Percentiles rank a stretch among this genome's conserved stretches.
These are phyloP conservation scores for Verticillium klebahnii DNA, from an alignment of 2,329 filamentous ascomycete species.

Conservation along the genomic window DNA sequence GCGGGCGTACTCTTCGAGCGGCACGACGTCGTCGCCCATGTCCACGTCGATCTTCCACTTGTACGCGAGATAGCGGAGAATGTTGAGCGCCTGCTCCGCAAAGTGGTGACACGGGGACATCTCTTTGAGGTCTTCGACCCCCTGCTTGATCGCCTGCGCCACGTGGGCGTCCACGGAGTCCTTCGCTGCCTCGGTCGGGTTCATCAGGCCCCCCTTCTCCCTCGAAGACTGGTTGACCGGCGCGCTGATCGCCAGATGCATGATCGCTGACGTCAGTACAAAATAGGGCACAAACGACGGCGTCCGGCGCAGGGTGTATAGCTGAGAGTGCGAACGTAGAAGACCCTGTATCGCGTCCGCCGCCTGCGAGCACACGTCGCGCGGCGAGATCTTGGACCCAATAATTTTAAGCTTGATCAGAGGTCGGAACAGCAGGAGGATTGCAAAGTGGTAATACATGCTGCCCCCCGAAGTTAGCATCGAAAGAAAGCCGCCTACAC, in stretches of 20 bases:
- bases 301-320: constrained; percentile 54
- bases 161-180: constrained; percentile 33
- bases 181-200: constrained; percentile 16
- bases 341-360: constrained; percentile 56
- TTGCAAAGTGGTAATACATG: constrained; percentile 68
- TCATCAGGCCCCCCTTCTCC: neutral
- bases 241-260: constrained; percentile 52
- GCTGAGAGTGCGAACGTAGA: constrained; percentile 50
- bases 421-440: constrained; percentile 70
- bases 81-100: constrained; percentile 56
- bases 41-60: constrained; percentile 56
- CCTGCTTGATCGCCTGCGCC: constrained; percentile 42
- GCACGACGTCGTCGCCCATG: constrained; percentile 21
- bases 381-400: constrained; percentile 57
- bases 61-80: constrained; percentile 51
- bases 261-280: constrained; percentile 56
- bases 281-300: constrained; percentile 60
- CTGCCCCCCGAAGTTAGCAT: constrained; percentile 26
- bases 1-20: constrained; percentile 31
- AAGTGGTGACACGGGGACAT: constrained; percentile 60
- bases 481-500: no score
- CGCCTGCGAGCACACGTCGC: constrained; percentile 60
- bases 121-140: constrained; percentile 53
- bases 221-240: constrained; percentile 16
- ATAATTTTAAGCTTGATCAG: constrained; percentile 62